phyloP scores from a whole-genome alignment of 306 rosid genomes.

The Coriaria nepalensis region DNA sequence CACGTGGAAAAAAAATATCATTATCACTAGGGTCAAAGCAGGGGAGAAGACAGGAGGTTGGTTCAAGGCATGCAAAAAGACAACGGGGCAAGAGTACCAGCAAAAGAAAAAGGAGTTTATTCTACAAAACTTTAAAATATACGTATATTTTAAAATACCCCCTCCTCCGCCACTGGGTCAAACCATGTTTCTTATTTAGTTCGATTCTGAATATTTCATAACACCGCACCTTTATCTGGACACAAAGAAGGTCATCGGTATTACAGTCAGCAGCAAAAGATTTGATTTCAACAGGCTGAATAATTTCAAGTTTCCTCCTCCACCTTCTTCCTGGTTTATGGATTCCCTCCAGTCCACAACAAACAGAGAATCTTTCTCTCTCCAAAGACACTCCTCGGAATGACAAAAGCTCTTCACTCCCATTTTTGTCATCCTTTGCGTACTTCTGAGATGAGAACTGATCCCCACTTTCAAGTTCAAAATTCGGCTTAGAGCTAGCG shows the following conservation, averaged over 20 bases:
- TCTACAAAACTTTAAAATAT: too few species aligned
- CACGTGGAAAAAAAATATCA: conserved; percentile 1
- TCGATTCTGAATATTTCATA: conserved; percentile 9
- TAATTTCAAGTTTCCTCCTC: conserved; percentile 83
- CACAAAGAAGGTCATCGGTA: conserved; percentile 77
- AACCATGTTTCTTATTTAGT: too few species aligned
- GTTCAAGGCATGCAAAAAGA: too few species aligned
- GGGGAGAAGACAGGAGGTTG: too few species aligned
- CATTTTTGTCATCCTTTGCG: conserved; percentile 29
- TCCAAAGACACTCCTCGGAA: conserved; percentile 84
- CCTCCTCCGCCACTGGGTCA: too few species aligned
- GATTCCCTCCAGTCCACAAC: conserved; percentile 87
- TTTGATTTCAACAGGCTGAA: conserved; percentile 71
- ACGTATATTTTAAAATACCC: too few species aligned
- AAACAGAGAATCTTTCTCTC: conserved; percentile 76
- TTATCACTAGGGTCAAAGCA: too few species aligned
- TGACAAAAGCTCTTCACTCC: conserved; percentile 55
- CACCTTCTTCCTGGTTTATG: conserved; percentile 88
- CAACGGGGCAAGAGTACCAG: too few species aligned
- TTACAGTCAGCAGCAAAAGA: conserved; percentile 79
- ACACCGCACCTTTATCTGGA: conserved; percentile 78
- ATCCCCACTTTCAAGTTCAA: conserved; percentile 70
- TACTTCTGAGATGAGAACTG: conserved; percentile 44
- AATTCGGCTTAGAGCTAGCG: conserved; percentile 63
- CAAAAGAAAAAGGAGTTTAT: too few species aligned